Evolutionary conservation across 2,329 filamentous ascomycete species (phyloP), one percentile per base, ranked within the genome.

Genomic region (Aspergillus awamori): DNA sequence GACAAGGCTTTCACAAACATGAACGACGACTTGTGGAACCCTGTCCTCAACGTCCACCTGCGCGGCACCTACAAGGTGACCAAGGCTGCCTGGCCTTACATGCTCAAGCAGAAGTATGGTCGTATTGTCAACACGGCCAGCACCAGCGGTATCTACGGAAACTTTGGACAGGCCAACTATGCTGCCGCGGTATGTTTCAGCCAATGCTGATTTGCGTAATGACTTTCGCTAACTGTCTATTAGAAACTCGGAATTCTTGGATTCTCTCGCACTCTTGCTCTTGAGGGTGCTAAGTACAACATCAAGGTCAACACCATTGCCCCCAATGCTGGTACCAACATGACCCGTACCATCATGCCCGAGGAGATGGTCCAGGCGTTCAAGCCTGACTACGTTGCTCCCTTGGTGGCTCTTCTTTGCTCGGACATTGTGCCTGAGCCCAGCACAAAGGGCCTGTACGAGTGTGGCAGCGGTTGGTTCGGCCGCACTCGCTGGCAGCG

Each of bases 1-100:
- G 95, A 99, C 84, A 98, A 97, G 87, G 93, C 95, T 43, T 99
- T 99, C 78, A 85, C 85, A 79, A 98, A 98, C 84, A 97, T 99
- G 94, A 91, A 93, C 63, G 95, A 99, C 76, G 89, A 87, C 73
- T 86, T 93, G 72, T 99, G 95, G 93, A 88, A 97, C 72, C 86
- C 91, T 59, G 93, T 99, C 71, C 80, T 98, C 80, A 91, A 93
- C 70, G 93, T 98, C 59, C 95, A 99, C 79, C 86, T 97, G 49
- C 87, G 92, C 69, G 94, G 95, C 69, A 99, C 95, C 63, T 99
- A 96, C 83, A 96, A 97, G 83, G 87, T 94, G 67, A 94, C 92
- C 75, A 97, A 97, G 86, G 95, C 95, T 63, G 95, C 95, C 20
- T 99, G 94, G 93, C 95, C 95, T 54, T 91, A 96, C 79, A 91